Conservation (phyloP, 805 yeast genomes). For the Metschnikowia shivogae region DNA sequence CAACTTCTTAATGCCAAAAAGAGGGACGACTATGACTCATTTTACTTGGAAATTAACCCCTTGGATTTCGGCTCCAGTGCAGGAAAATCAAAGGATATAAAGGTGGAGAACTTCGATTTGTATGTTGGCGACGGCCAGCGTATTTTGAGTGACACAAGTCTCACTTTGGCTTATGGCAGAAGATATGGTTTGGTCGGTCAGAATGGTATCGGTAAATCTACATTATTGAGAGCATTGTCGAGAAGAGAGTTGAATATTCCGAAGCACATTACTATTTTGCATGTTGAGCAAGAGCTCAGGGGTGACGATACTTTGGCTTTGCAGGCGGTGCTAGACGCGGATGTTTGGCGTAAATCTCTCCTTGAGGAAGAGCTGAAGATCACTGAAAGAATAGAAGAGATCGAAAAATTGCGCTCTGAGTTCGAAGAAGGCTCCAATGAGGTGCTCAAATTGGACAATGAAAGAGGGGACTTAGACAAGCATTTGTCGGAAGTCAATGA, state of each 20-base stretch:
- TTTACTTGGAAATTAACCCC: constrained; percentile 93
- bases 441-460: constrained; percentile 77
- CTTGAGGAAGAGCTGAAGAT: constrained; percentile 71
- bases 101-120: constrained; percentile 86
- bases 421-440: constrained; percentile 71
- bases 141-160: constrained; percentile 81
- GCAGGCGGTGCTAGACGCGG: constrained; percentile 97
- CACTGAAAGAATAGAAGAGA: constrained; percentile 69
- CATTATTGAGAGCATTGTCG: constrained; percentile 83
- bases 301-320: constrained; percentile 91
- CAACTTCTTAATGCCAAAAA: constrained; percentile 65
- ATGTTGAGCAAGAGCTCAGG: constrained; percentile 94
- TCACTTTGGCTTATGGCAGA: constrained; percentile 85
- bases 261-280: constrained; percentile 89
- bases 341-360: constrained; percentile 95
- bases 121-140: constrained; percentile 96
- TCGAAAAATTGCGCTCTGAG: constrained; percentile 63
- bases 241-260: constrained; percentile 93
- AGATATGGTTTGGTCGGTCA: constrained; percentile 98
- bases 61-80: constrained; percentile 75
- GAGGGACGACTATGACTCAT: constrained; percentile 83
- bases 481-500: constrained; percentile 76
- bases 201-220: constrained; percentile 99
- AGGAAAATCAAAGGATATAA: constrained; percentile 97
- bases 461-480: constrained; percentile 78